phyloP scores from a whole-genome alignment of 352 stramenopile genomes.

The Phytophthora macrochlamydospora region DNA sequence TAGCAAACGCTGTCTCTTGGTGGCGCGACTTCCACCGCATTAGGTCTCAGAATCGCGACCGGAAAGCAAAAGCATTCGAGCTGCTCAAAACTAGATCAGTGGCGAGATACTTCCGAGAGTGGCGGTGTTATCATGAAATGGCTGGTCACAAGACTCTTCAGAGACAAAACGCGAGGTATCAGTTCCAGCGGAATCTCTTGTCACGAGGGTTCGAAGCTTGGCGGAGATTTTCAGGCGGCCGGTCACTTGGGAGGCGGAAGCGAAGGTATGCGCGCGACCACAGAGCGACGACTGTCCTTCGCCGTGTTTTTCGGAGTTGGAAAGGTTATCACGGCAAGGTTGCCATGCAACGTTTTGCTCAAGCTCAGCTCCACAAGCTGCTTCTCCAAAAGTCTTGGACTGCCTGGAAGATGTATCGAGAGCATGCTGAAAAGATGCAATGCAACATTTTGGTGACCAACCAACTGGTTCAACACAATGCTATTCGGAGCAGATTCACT shows the following conservation, averaged over 20 bases:
- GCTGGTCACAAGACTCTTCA: constrained; percentile 16
- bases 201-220: constrained; percentile 19
- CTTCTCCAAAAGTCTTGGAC: constrained; percentile 28
- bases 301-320: constrained; percentile 18
- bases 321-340: constrained; percentile 22
- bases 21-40: constrained; percentile 11
- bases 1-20: constrained; percentile 12
- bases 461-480: constrained; percentile 32
- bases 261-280: constrained; percentile 2
- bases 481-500: constrained; percentile 25
- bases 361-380: constrained; percentile 5
- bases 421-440: constrained; percentile 34
- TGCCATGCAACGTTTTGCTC: constrained; percentile 25
- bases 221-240: constrained; percentile 1
- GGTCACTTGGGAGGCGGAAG: neutral
- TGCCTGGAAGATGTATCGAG: constrained; percentile 17
- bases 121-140: constrained; percentile 10
- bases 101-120: constrained; percentile 6
- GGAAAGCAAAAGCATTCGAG: constrained; percentile 4
- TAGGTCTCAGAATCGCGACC: neutral
- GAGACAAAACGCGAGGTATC: constrained; percentile 1
- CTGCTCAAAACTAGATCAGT: constrained; percentile 7
- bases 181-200: constrained; percentile 14
- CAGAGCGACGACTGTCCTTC: constrained; percentile 7
- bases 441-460: constrained; percentile 30